Evolutionary conservation across 169 alveolate genomes (phyloP), one percentile per base, ranked within the genome.

Genomic region (Eimeria falciformis): DNA sequence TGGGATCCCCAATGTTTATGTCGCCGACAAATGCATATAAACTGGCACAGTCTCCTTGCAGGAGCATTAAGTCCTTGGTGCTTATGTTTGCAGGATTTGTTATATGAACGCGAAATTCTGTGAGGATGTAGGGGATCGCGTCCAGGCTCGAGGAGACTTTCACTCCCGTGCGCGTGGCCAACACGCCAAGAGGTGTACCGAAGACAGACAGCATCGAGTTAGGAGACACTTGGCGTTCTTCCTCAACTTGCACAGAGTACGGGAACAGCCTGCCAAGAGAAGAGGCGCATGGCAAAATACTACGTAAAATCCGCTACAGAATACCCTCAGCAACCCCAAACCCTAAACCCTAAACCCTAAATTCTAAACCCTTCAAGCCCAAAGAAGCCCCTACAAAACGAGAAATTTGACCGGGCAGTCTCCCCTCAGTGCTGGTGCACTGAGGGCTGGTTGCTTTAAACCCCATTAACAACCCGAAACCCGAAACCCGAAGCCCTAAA

Each of bases 11-110:
- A 9, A 7, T n/a, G 25, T 66, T 73, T 1, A 85, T 23, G 69
- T 84, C 91, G 18, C 91, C 91, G 14, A 84, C 91, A 40, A 84
- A 84, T 27, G 82, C 82, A 50, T 84, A 84, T 17, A 84, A n/a
- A 17, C 62, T 56, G 18, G 46, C 66, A 33, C 91, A 84, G 50
- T 55, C 68, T 2, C 71, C 81, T 23, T 84, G 91, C 53, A 84
- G 65, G 21, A 27, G 43, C 25, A 84, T 21, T 7, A 84, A n/a
- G 68, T 84, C 91, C 46, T 84, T 84, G 25, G 82, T 84, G 5
- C 29, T 25, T 6, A 58, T 78, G 4, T 55, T n/a, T 5, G 73
- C 79, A 9, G 56, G 23, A 2, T 27, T 14, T 2, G 78, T 33
- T 21, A 82, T 46, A 25, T 58, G 62, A 37, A 43, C 29, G 11